A percentile compares a stretch with the other conserved stretches of the same genome.
Evolutionary conservation across 345 rosid genomes (phyloP).

Genomic region (Linum lewisii): DNA sequence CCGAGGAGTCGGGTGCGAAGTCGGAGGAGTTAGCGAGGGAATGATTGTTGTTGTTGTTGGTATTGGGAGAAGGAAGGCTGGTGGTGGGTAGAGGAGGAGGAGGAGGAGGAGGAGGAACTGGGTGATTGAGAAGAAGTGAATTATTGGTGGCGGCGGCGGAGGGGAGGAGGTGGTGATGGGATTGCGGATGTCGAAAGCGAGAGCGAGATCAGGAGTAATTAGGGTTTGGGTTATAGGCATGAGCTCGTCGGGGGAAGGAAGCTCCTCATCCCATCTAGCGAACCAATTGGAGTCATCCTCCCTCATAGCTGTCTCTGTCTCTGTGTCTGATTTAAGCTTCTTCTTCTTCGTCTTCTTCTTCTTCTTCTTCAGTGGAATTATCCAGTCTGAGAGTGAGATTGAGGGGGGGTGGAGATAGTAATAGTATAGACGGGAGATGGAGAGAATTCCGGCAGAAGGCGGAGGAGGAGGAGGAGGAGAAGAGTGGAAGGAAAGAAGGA

Average conservation of each 20-base stretch:
- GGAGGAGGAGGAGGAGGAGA: neutral
- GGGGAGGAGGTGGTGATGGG: slow-evolving; percentile 13
- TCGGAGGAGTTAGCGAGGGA: neutral
- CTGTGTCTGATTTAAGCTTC: neutral
- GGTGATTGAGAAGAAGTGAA: neutral
- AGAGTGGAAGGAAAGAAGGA: no score
- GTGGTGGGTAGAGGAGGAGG: slow-evolving; percentile 6
- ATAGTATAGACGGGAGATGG: no score
- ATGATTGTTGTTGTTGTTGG: slow-evolving; percentile 4
- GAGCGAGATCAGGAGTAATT: slow-evolving; percentile 87
- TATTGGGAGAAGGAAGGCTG: slow-evolving; percentile 15
- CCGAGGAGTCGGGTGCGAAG: slow-evolving; percentile 44
- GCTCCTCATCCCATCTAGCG: slow-evolving; percentile 81
- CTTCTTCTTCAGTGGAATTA: neutral
- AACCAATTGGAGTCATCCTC: slow-evolving; percentile 82
- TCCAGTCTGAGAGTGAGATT: neutral
- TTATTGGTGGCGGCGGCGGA: neutral
- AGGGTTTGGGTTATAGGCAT: slow-evolving; percentile 85
- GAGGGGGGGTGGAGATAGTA: neutral
- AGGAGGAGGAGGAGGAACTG: slow-evolving; percentile 6
- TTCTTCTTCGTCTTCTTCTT: neutral
- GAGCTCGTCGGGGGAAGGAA: slow-evolving; percentile 82
- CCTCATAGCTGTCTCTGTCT: slow-evolving; percentile 31
- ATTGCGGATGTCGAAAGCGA: slow-evolving; percentile 71
- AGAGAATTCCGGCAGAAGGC: neutral